Conservation (phyloP, 352 stramenopile species). For the Pythium periplocum region DNA sequence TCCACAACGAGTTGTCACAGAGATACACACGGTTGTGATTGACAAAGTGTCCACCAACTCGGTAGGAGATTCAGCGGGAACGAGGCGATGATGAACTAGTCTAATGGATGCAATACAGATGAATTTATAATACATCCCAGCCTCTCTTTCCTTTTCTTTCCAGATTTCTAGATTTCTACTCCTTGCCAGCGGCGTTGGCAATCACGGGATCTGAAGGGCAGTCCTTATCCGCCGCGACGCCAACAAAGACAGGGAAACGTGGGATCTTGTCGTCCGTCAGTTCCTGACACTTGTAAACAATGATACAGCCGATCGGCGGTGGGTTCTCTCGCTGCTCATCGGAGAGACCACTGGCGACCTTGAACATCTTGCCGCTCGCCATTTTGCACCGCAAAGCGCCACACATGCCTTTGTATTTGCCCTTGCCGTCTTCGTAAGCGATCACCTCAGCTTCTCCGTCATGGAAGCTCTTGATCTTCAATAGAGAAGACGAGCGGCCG, state of each 20-base stretch:
- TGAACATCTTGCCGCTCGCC: conserved; percentile 66
- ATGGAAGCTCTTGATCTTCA: conserved; percentile 80
- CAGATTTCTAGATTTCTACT: neutral
- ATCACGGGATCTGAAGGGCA: conserved; percentile 42
- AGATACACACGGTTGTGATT: too few species aligned
- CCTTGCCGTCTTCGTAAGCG: conserved; percentile 60
- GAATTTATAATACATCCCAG: too few species aligned
- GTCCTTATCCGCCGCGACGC: conserved; percentile 48
- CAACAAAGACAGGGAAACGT: conserved; percentile 69
- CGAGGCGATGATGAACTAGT: too few species aligned
- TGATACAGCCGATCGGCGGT: conserved; percentile 44
- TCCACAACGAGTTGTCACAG: too few species aligned
- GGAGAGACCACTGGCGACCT: conserved; percentile 60
- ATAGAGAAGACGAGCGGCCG: conserved; percentile 45
- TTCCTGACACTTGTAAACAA: conserved; percentile 82
- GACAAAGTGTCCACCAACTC: too few species aligned
- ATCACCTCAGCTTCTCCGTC: conserved; percentile 63
- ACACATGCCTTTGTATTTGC: conserved; percentile 53
- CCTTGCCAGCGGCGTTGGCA: conserved; percentile 23
- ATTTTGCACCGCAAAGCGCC: conserved; percentile 58
- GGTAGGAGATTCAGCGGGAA: too few species aligned
- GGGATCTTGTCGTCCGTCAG: conserved; percentile 63
- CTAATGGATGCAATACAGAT: too few species aligned
- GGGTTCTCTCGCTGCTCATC: conserved; percentile 45
- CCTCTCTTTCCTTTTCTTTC: too few species aligned